These are phyloP conservation scores for Barnettozyma botsteinii DNA, from an alignment of 805 yeast species.

Conservation along the genomic window DNA sequence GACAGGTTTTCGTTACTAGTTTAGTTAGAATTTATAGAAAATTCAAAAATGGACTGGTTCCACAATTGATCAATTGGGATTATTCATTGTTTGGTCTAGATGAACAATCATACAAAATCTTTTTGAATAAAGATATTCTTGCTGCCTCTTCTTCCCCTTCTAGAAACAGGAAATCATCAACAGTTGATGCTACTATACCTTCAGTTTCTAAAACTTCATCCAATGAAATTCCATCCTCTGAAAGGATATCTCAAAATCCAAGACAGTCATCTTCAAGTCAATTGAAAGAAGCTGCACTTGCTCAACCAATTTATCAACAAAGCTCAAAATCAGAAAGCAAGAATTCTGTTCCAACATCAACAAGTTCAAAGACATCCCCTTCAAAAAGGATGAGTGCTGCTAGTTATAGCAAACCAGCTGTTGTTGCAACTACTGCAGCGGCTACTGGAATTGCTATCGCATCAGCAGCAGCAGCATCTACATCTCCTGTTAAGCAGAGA, in stretches of 20 bases:
- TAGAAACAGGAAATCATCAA: background rate
- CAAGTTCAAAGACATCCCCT: background rate
- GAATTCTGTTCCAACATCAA: background rate
- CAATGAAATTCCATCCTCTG: background rate
- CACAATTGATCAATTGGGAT: constrained; percentile 50
- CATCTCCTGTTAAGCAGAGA: too few species aligned
- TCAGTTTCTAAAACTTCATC: background rate
- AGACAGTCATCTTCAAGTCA: constrained; percentile 5
- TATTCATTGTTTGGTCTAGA: constrained; percentile 34
- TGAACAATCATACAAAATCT: constrained; percentile 29
- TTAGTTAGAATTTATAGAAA: constrained; percentile 47
- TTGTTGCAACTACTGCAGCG: background rate
- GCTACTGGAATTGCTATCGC: background rate
- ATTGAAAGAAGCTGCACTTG: background rate
- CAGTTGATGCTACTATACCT: background rate
- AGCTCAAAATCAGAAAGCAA: background rate
- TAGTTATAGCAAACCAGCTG: background rate
- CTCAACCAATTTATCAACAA: constrained; percentile 4
- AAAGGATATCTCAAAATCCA: background rate
- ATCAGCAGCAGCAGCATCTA: background rate
- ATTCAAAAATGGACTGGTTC: constrained; percentile 50
- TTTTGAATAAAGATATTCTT: constrained; percentile 14
- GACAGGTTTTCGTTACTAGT: constrained; percentile 51
- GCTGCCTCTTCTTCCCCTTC: too few species aligned
- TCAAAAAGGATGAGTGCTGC: background rate